Conservation (phyloP, 768 basidiomycete species). For the Naganishia vaughanmartiniae region DNA sequence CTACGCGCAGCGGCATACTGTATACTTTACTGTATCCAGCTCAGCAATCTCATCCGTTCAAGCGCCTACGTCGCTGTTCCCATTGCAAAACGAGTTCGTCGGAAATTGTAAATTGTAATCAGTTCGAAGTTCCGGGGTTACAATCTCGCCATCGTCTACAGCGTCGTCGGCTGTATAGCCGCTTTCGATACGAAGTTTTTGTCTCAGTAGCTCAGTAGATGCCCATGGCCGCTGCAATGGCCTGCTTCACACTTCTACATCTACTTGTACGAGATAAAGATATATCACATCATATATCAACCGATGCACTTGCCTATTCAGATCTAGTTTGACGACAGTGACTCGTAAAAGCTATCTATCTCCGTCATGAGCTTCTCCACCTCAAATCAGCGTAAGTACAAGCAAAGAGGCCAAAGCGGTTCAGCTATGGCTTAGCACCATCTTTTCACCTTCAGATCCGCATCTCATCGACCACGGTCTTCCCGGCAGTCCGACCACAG, state of each 20-base stretch:
- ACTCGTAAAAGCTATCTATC: not conserved
- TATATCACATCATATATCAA: too few species aligned
- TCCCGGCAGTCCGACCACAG: slow-evolving; percentile 25
- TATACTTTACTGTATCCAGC: too few species aligned
- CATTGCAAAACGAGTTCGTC: too few species aligned
- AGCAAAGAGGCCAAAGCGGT: not conserved
- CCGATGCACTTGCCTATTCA: not conserved
- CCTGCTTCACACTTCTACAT: too few species aligned
- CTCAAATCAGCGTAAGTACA: slow-evolving; percentile 3
- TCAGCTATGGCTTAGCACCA: not conserved
- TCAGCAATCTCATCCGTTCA: too few species aligned
- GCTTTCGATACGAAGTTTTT: slow-evolving; percentile 2
- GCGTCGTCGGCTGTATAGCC: too few species aligned
- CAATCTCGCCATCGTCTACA: not conserved
- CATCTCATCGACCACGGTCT: slow-evolving; percentile 30
- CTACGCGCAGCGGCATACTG: too few species aligned
- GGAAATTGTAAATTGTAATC: too few species aligned
- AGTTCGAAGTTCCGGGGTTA: too few species aligned
- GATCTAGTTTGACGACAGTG: not conserved
- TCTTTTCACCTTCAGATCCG: not conserved
- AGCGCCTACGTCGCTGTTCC: too few species aligned
- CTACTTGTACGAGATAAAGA: too few species aligned
- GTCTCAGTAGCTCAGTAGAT: not conserved
- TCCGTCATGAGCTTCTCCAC: slow-evolving; percentile 1
- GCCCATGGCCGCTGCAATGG: too few species aligned